Evolutionary conservation across 2,329 filamentous ascomycete genomes (phyloP), one percentile per base, ranked within the genome.

Genomic region (Aphanoascus verrucosus): DNA sequence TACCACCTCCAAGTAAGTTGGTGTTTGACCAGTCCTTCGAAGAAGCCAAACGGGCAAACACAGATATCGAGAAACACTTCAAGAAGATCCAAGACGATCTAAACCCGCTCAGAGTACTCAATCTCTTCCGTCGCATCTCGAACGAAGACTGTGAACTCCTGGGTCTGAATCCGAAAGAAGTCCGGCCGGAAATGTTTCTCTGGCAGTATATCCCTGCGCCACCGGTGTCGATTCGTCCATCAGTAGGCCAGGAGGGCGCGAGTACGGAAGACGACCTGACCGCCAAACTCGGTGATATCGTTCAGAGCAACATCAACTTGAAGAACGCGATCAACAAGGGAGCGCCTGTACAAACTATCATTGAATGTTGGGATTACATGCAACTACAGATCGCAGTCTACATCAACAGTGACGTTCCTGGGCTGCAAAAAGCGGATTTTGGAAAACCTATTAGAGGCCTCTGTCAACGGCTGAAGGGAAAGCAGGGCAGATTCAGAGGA

Each of bases 351-450:
- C 81, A 86, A 59, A 94, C 88, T 0, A 86, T 97, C 54, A 94
- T 97, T 83, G 93, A 98, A 67, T 89, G 95, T 62, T 98, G 93
- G 93, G 93, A 98, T 65, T 97, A 91, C 63, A 74, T 98, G 56
- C 91, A 97, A 65, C 78, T 95, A 7, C 90, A 97, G 64, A 86
- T 97, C 56, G 93, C 91, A 56, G 89, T 97, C 78, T 97, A 98
- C 67, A 91, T 98, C 68, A 97, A 98, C 73, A 95, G 90, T 58
- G 90, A 96, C 62, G 84, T 94, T 1, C 93, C 93, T 0, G 91
- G 91, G 28, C 78, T 98, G n/a, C 84, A 90, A 61, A 88, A 94
- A 62, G 84, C 84, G 11, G 87, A 88, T 7, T 85, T 89, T 56
- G 87, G 88, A 55, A 96, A 94, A 68, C 81, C 86, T 0, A 94